Evolutionary conservation across 345 rosid genomes (phyloP), one percentile per base, ranked within the genome.

Genomic region (Linum usitatissimum): DNA sequence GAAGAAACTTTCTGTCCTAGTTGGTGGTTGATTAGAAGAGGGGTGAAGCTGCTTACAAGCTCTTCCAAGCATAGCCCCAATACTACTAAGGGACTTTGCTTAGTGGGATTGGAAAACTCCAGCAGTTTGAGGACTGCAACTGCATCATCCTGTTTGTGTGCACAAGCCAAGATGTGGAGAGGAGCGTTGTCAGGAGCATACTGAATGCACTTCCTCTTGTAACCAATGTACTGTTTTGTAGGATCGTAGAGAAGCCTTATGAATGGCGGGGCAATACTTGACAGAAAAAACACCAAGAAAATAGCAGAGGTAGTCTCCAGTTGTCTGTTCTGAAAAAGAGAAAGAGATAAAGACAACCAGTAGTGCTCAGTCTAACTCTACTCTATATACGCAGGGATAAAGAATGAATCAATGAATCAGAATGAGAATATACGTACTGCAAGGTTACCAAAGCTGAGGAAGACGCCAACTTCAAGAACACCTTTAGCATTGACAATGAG

Each of bases 1-100:
- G 53, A 18, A 12, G 60, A 28, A 18, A 10, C 31, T 60, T 40
- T 70, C 54, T 77, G 80, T 57, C 72, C 66, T 53, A 64, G 39
- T 70, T 73, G 72, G 36, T 73, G 77, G 45, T 67, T 53, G 65
- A 76, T 69, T 8, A 71, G 45, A 9, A 69, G 51, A 6, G 77
- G 74, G 0, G 71, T 55, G 57, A 61, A 42, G 39, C 75, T 66
- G 23, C 72, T 36, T 7, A 55, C 30, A 48, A 76, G 77, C 30
- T 70, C 60, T 17, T 73, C 72, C 15, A 76, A 21, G 68, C 65
- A 67, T 14, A 76, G 74, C 23, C 71, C 80, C 9, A 63, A 60
- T 51, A 73, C 38, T 7, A 67, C 57, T 5, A 76, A 4, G 4
- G 68, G 77, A 54, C 69, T 56, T 8, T 59, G 55, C 13, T 30